These are phyloP conservation scores for Bothriochloa decipiens DNA, from an alignment of 176 grass and related monocot species.

Conservation along the genomic window DNA sequence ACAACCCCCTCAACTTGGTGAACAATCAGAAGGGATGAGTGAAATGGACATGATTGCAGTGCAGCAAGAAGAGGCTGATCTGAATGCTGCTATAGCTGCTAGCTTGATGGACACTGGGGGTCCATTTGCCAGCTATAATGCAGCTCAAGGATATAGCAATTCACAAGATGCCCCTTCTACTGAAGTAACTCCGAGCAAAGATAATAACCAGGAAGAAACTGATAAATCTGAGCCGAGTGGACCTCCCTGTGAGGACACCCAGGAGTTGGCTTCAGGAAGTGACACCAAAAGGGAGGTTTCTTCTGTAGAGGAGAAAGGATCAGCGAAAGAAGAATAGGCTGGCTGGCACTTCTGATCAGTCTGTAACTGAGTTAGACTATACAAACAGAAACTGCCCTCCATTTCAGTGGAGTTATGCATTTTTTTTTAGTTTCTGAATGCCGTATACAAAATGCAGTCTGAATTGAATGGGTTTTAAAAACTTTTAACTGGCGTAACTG, in stretches of 20 bases:
- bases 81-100: constrained; percentile 90
- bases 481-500: constrained; percentile 19
- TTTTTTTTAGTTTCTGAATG: constrained; percentile 21
- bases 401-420: constrained; percentile 27
- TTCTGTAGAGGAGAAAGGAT: constrained; percentile 40
- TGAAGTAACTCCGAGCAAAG: constrained; percentile 31
- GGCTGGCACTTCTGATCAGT: constrained; percentile 18
- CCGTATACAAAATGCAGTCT: constrained; percentile 44
- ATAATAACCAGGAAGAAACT: constrained; percentile 31
- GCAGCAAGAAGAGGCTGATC: constrained; percentile 78
- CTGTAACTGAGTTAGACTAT: constrained; percentile 43
- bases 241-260: background rate
- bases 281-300: constrained; percentile 24
- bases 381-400: constrained; percentile 41
- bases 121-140: constrained; percentile 19
- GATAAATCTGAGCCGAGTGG: constrained; percentile 33
- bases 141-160: constrained; percentile 23
- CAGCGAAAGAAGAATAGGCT: constrained; percentile 37
- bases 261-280: constrained; percentile 43
- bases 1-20: background rate
- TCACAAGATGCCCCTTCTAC: constrained; percentile 2
- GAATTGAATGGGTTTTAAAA: constrained; percentile 38
- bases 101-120: constrained; percentile 70
- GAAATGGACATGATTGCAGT: constrained; percentile 71
- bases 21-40: constrained; percentile 45